A percentile compares a stretch with the other conserved stretches of the same genome.
These are phyloP conservation scores for Erythrobasidium hasegawianum DNA, from an alignment of 1,284 basidiomycete genomes.

Conservation along the genomic window DNA sequence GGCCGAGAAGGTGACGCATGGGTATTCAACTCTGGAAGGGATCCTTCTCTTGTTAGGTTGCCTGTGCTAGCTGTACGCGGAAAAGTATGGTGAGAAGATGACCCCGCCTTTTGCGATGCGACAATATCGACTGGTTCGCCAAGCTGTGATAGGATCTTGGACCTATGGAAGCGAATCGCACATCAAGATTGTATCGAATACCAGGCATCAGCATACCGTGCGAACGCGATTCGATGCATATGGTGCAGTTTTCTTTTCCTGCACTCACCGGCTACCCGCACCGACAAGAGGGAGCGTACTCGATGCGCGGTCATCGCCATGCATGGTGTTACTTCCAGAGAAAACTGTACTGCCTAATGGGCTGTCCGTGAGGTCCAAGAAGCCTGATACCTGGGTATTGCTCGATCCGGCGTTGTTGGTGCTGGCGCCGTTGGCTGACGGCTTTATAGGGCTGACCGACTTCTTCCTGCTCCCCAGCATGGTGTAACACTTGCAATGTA, in stretches of 20 bases:
- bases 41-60: conserved; percentile 6
- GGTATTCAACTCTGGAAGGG: neutral
- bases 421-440: neutral
- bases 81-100: neutral
- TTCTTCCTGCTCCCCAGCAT: conserved; percentile 3
- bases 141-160: conserved; percentile 30
- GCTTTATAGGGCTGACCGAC: neutral
- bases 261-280: conserved; percentile 26
- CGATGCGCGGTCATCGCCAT: neutral
- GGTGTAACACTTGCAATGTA: neutral
- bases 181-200: neutral
- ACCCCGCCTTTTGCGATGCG: neutral
- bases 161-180: neutral
- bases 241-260: neutral
- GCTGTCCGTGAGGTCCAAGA: neutral
- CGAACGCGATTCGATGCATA: neutral
- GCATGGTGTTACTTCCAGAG: neutral
- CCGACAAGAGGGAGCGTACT: conserved; percentile 17
- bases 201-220: neutral
- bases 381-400: neutral
- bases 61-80: neutral
- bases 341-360: neutral
- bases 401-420: neutral
- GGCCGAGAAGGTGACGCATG: conserved; percentile 5
- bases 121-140: conserved; percentile 19